Percentiles rank a stretch among this genome's conserved stretches.
phyloP scores from a whole-genome alignment of 2,329 filamentous ascomycete species.

The Aureobasidium zeae region DNA sequence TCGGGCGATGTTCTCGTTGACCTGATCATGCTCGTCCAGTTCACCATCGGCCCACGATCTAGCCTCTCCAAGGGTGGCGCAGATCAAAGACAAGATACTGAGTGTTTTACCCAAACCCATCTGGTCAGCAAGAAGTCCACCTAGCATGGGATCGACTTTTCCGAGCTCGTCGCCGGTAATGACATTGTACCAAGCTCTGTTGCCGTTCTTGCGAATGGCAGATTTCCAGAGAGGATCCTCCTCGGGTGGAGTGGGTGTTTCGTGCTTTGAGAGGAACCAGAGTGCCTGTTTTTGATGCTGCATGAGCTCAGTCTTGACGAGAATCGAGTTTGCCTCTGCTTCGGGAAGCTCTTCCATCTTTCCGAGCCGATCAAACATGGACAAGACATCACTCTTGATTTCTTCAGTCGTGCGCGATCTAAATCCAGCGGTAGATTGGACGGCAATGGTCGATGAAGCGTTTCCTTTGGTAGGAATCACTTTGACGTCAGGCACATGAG shows the following conservation, averaged over 20 bases:
- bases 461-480: slow-evolving; percentile 14
- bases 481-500: slow-evolving; percentile 48
- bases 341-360: slow-evolving; percentile 66
- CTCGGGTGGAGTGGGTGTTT: slow-evolving; percentile 42
- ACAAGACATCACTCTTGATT: slow-evolving; percentile 72
- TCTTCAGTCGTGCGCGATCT: slow-evolving; percentile 67
- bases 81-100: slow-evolving; percentile 71
- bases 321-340: slow-evolving; percentile 53
- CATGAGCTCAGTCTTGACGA: slow-evolving; percentile 60
- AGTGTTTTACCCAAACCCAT: slow-evolving; percentile 50
- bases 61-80: slow-evolving; percentile 55
- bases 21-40: slow-evolving; percentile 29
- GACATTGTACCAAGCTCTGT: slow-evolving; percentile 65
- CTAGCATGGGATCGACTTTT: slow-evolving; percentile 31
- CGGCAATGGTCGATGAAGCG: background rate
- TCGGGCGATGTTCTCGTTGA: slow-evolving; percentile 38
- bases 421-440: slow-evolving; percentile 22
- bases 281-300: slow-evolving; percentile 85
- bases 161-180: slow-evolving; percentile 60
- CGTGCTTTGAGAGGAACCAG: slow-evolving; percentile 73
- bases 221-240: slow-evolving; percentile 58
- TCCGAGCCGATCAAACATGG: slow-evolving; percentile 77
- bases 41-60: slow-evolving; percentile 48
- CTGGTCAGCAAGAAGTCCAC: slow-evolving; percentile 43
- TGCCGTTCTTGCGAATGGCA: slow-evolving; percentile 47